phyloP scores from a whole-genome alignment of 1,284 basidiomycete species.

The Ceratobasidium sp. region DNA sequence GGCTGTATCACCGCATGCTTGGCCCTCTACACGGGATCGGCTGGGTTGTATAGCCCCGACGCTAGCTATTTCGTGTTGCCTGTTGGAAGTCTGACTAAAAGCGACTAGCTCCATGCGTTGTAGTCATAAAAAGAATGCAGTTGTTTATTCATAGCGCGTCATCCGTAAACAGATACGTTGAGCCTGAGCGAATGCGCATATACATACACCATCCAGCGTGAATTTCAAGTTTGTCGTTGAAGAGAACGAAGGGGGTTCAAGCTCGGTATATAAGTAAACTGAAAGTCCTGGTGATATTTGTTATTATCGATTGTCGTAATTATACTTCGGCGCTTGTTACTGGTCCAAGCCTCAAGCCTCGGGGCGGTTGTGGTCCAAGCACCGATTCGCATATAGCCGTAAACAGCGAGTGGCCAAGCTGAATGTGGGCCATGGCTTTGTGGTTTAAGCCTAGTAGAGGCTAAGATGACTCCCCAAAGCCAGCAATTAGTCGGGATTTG shows the following conservation, averaged over 20 bases:
- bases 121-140: too few species aligned
- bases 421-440: background rate
- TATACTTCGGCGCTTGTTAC: background rate
- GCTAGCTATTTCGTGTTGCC: conserved; percentile 47
- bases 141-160: too few species aligned
- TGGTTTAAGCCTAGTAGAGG: too few species aligned
- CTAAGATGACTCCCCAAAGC: background rate
- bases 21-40: conserved; percentile 77
- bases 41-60: conserved; percentile 70
- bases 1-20: conserved; percentile 77
- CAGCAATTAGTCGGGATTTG: background rate
- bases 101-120: too few species aligned
- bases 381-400: background rate
- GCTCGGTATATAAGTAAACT: too few species aligned
- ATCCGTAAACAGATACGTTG: too few species aligned
- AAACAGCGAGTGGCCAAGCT: background rate
- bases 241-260: too few species aligned
- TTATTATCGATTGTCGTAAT: background rate
- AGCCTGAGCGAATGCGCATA: too few species aligned
- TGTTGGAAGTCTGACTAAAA: conserved; percentile 26
- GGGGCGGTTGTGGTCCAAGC: background rate
- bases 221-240: too few species aligned
- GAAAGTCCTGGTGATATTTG: too few species aligned
- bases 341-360: background rate
- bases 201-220: too few species aligned